Base-by-base conservation (phyloP, 2,329 filamentous ascomycete genomes). In the Fusarium aywerte region DNA sequence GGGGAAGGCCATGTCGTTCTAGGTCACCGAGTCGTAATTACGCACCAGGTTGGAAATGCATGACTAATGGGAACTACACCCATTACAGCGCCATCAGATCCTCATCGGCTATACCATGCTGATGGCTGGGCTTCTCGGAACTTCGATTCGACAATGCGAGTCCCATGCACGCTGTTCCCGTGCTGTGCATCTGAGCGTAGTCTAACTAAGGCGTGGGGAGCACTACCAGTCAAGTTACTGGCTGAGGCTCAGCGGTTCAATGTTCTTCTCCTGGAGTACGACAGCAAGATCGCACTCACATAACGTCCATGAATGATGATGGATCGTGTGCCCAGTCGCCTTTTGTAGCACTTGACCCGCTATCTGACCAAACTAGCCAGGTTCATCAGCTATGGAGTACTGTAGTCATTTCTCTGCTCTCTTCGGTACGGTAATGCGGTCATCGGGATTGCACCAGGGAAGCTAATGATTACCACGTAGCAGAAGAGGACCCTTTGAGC, bases 31-130 rank as follows among this genome's bases (percentile, higher is more conserved):
- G 40, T 52, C 54, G 61, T 50, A 35, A 59, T 69, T 67, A 71
- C 52, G 39, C 59, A 67, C 52, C 35, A 54, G 52, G 51, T 49
- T 35, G 43, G 42, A 44, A 67, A 67, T 57, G 49, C 58, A 59
- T 69, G 68, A 70, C 68, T 69, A 70, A 71, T 36, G 40, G 38
- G 53, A 65, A 67, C 57, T 59, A 36, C 39, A 16, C 12, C 32
- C 21, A 38, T 12, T 15, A 35, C 20, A 39, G 32, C 40, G 35
- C 36, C 29, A 21, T 23, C 39, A 38, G 40, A 52, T 31, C 51
- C 32, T 44, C 51, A 54, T 43, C 35, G 52, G 20, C 25, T 32
- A 25, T 53, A 42, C 33, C n/a, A 48, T 48, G 50, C 21, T 42
- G 56, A 20, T 47, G 43, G 43, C 31, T 58, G 43, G 23, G 12